These are phyloP conservation scores for Mayamaea pseudoterrestris DNA, from an alignment of 108 stramenopile species.

Conservation along the genomic window DNA sequence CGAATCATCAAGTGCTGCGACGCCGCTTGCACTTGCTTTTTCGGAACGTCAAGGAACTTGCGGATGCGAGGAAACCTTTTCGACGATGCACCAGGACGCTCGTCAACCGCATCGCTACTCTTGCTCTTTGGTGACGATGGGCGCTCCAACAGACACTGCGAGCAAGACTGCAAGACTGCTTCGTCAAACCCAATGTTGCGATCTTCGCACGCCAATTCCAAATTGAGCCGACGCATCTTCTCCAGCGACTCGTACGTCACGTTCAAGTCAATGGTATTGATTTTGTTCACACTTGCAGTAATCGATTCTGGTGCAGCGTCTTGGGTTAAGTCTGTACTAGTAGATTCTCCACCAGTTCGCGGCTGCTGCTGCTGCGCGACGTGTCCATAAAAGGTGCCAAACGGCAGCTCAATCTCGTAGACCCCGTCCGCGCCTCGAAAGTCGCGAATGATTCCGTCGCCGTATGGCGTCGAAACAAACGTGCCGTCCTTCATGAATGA, in stretches of 20 bases:
- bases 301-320: not conserved
- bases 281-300: conserved; percentile 4
- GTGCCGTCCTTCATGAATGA: conserved; percentile 13
- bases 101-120: not conserved
- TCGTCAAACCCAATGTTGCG: not conserved
- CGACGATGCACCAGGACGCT: not conserved
- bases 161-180: not conserved
- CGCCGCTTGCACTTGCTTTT: too few species aligned
- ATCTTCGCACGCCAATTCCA: conserved; percentile 40
- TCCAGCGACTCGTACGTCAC: conserved; percentile 49
- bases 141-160: conserved; percentile 15
- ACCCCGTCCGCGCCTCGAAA: conserved; percentile 19
- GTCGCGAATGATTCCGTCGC: conserved; percentile 12
- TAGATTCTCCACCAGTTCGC: not conserved
- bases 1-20: too few species aligned
- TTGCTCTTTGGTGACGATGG: too few species aligned
- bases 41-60: conserved; percentile 18
- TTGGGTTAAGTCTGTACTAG: too few species aligned
- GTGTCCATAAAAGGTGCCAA: conserved; percentile 1
- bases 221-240: conserved; percentile 41
- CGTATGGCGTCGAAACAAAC: conserved; percentile 19
- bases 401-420: conserved; percentile 14
- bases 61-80: conserved; percentile 32
- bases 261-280: conserved; percentile 31
- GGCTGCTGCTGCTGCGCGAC: not conserved